A percentile compares a stretch with the other conserved stretches of the same genome.
Evolutionary conservation across 2,329 filamentous ascomycete genomes (phyloP).

Genomic region (Lomentospora prolificans): DNA sequence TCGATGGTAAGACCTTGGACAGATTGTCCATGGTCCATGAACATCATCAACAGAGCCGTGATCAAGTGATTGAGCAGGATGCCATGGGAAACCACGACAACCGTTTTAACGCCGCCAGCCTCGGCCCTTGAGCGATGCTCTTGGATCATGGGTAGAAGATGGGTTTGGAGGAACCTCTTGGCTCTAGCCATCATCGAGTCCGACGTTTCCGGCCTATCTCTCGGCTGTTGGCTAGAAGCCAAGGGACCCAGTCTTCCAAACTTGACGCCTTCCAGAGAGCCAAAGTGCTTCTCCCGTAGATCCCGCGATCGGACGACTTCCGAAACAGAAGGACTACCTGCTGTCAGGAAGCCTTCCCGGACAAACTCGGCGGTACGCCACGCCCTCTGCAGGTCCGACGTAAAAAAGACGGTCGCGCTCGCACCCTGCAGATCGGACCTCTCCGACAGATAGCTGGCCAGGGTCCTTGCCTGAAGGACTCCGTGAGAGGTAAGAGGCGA

Average conservation of each 20-base stretch:
- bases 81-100: slow-evolving; percentile 73
- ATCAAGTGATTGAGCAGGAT: slow-evolving; percentile 66
- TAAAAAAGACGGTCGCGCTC: slow-evolving; percentile 49
- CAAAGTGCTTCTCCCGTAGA: slow-evolving; percentile 67
- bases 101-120: slow-evolving; percentile 11
- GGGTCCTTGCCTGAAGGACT: slow-evolving; percentile 62
- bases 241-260: slow-evolving; percentile 26
- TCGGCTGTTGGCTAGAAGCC: slow-evolving; percentile 17
- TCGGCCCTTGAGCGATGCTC: slow-evolving; percentile 13
- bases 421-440: slow-evolving; percentile 14
- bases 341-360: slow-evolving; percentile 38
- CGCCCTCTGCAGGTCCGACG: slow-evolving; percentile 70
- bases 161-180: slow-evolving; percentile 53
- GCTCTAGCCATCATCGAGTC: slow-evolving; percentile 56
- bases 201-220: slow-evolving; percentile 54
- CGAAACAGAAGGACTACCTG: slow-evolving; percentile 9
- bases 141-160: slow-evolving; percentile 49
- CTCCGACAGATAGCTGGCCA: slow-evolving; percentile 52
- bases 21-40: slow-evolving; percentile 20
- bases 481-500: slow-evolving; percentile 76
- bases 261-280: slow-evolving; percentile 56
- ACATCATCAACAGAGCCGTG: slow-evolving; percentile 47
- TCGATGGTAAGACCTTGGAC: slow-evolving; percentile 1
- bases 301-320: slow-evolving; percentile 22
- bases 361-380: slow-evolving; percentile 61